phyloP scores from a whole-genome alignment of 2,329 filamentous ascomycete genomes.

The Clonostachys rhizophaga region DNA sequence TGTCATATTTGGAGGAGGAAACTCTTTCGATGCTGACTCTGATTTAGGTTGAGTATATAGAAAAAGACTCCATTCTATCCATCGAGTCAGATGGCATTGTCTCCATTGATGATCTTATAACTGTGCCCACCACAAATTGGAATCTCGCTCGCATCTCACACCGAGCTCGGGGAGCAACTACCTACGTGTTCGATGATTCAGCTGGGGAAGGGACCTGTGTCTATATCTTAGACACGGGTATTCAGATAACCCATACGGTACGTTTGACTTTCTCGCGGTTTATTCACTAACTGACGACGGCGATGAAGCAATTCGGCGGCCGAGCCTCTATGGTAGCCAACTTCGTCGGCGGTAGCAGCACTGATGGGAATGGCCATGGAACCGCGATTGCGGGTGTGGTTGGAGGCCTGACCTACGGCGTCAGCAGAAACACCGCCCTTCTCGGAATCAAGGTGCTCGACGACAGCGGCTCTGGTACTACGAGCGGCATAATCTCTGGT shows the following conservation, averaged over 20 bases:
- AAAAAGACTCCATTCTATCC: conserved; percentile 25
- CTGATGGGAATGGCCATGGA: conserved; percentile 25
- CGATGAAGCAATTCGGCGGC: conserved; percentile 13
- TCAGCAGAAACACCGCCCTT: conserved; percentile 32
- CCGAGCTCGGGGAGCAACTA: conserved; percentile 10
- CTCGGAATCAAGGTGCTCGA: conserved; percentile 38
- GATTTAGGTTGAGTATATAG: conserved; percentile 22
- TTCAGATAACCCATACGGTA: conserved; percentile 23
- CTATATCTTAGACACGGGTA: conserved; percentile 38
- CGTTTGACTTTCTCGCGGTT: conserved; percentile 3
- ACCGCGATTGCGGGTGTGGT: conserved; percentile 19
- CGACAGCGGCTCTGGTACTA: conserved; percentile 22
- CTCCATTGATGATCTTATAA: conserved; percentile 6
- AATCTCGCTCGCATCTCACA: conserved; percentile 26
- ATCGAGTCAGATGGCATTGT: conserved; percentile 32
- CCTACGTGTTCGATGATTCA: conserved; percentile 23
- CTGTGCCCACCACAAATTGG: conserved; percentile 11
- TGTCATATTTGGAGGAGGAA: no score
- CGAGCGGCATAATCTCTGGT: conserved; percentile 34
- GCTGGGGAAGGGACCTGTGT: conserved; percentile 27
- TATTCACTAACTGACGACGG: no score
- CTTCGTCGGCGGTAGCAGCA: conserved; percentile 11
- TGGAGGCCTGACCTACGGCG: conserved; percentile 14
- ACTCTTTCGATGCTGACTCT: no score
- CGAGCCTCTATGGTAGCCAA: conserved; percentile 14